These are phyloP conservation scores for Serendipita sp. DNA, from an alignment of 768 basidiomycete species.

Conservation along the genomic window DNA sequence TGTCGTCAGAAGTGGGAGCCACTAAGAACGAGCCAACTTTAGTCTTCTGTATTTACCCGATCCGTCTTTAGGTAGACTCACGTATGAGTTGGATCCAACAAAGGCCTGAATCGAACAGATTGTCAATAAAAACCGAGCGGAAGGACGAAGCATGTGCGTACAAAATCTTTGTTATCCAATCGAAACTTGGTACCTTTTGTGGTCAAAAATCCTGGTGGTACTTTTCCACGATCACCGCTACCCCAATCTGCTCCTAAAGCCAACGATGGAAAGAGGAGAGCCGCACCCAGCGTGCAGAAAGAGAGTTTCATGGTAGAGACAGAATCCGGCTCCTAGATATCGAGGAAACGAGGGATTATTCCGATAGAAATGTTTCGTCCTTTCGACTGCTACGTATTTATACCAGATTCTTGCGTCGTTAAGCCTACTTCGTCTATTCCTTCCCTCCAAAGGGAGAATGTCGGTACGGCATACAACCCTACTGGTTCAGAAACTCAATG, in stretches of 20 bases:
- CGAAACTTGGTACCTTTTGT: conserved; percentile 28
- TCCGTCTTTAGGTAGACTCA: conserved; percentile 15
- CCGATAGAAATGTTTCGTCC: no score
- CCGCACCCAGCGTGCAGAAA: no score
- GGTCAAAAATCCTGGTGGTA: conserved; percentile 30
- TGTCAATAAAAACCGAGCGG: background rate
- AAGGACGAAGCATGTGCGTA: conserved; percentile 15
- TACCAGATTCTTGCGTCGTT: no score
- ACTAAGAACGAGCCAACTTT: background rate
- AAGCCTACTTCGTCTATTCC: no score
- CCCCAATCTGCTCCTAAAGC: background rate
- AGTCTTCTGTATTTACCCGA: background rate
- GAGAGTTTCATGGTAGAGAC: no score
- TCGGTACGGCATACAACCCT: no score
- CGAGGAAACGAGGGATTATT: no score
- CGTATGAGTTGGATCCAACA: conserved; percentile 41
- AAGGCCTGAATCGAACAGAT: conserved; percentile 22
- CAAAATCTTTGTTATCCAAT: conserved; percentile 38
- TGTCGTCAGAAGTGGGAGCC: conserved; percentile 10
- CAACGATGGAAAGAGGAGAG: no score
- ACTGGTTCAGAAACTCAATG: no score
- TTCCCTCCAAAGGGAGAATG: no score
- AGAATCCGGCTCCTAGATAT: no score
- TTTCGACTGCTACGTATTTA: no score
- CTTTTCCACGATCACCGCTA: conserved; percentile 1